Evolutionary conservation across 371 early-diverging fungal species (phyloP).

Genomic region (Phascolomyces articulosus): DNA sequence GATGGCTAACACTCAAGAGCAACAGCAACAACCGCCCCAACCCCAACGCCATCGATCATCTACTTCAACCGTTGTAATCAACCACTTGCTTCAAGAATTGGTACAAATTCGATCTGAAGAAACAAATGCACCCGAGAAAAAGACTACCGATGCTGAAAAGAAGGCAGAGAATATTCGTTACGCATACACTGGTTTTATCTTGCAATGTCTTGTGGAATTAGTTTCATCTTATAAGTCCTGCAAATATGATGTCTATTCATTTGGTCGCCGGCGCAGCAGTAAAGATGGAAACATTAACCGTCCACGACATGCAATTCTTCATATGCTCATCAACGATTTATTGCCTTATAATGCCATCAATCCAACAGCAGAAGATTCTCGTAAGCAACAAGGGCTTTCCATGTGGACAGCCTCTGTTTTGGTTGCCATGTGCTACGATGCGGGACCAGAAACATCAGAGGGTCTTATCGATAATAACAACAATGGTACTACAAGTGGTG

Average conservation of each 20-base stretch:
- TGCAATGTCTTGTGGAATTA: slow-evolving; percentile 88
- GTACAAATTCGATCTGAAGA: slow-evolving; percentile 27
- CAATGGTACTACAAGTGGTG: slow-evolving; percentile 5
- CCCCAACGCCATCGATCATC: slow-evolving; percentile 8
- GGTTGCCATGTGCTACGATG: slow-evolving; percentile 60
- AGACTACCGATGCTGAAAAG: slow-evolving; percentile 18
- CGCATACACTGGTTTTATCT: slow-evolving; percentile 79
- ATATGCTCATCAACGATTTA: slow-evolving; percentile 64
- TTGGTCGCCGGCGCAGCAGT: slow-evolving; percentile 56
- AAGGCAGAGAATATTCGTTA: slow-evolving; percentile 43
- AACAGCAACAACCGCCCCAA: background rate
- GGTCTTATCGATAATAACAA: slow-evolving; percentile 29
- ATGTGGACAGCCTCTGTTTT: slow-evolving; percentile 67
- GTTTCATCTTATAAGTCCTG: slow-evolving; percentile 84
- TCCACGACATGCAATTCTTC: slow-evolving; percentile 40
- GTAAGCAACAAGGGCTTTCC: slow-evolving; percentile 67
- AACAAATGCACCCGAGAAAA: slow-evolving; percentile 15
- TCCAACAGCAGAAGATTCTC: slow-evolving; percentile 51
- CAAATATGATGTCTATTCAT: slow-evolving; percentile 72
- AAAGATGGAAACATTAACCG: slow-evolving; percentile 37
- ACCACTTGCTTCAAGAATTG: slow-evolving; percentile 44
- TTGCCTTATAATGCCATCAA: slow-evolving; percentile 62
- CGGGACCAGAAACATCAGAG: slow-evolving; percentile 30
- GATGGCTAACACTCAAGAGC: slow-evolving; percentile 4
- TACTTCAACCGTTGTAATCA: slow-evolving; percentile 34